These are phyloP conservation scores for Proliferodiscus dingleyae DNA, from an alignment of 2,329 filamentous ascomycete genomes.

Conservation along the genomic window DNA sequence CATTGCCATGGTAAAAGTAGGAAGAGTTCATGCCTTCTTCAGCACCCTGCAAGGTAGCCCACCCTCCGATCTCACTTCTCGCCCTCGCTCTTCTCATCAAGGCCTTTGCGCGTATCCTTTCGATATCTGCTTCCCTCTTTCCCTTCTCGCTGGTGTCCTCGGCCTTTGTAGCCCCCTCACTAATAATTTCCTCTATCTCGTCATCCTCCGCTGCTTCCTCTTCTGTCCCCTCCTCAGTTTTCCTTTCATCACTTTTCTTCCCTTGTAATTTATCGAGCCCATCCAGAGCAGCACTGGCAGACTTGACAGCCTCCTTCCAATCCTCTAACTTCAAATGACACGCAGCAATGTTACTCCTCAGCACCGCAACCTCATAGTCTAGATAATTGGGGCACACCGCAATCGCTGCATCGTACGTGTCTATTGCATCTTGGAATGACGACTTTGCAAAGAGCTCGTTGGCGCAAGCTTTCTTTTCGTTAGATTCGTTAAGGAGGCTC, in stretches of 20 bases:
- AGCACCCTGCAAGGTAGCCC: slow-evolving; percentile 74
- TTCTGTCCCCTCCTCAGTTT: slow-evolving; percentile 30
- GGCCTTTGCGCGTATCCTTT: slow-evolving; percentile 75
- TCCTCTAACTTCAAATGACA: slow-evolving; percentile 80
- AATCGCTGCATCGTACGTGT: slow-evolving; percentile 76
- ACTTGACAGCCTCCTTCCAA: slow-evolving; percentile 77
- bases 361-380: slow-evolving; percentile 80
- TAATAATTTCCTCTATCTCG: slow-evolving; percentile 56
- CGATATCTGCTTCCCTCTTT: slow-evolving; percentile 56
- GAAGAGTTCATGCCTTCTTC: slow-evolving; percentile 42
- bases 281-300: slow-evolving; percentile 68
- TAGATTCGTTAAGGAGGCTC: slow-evolving; percentile 67
- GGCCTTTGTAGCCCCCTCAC: slow-evolving; percentile 50
- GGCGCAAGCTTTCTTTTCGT: slow-evolving; percentile 66
- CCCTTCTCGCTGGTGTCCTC: slow-evolving; percentile 29
- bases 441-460: slow-evolving; percentile 73
- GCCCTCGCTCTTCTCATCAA: slow-evolving; percentile 49
- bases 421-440: slow-evolving; percentile 72
- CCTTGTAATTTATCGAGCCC: slow-evolving; percentile 58
- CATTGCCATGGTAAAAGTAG: not conserved
- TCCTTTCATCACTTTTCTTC: slow-evolving; percentile 20
- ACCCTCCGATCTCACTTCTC: slow-evolving; percentile 65
- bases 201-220: slow-evolving; percentile 34
- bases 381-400: slow-evolving; percentile 76
- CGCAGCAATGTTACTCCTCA: slow-evolving; percentile 84